These are phyloP conservation scores for Penicillium freii DNA, from an alignment of 2,329 filamentous ascomycete genomes.

Conservation along the genomic window DNA sequence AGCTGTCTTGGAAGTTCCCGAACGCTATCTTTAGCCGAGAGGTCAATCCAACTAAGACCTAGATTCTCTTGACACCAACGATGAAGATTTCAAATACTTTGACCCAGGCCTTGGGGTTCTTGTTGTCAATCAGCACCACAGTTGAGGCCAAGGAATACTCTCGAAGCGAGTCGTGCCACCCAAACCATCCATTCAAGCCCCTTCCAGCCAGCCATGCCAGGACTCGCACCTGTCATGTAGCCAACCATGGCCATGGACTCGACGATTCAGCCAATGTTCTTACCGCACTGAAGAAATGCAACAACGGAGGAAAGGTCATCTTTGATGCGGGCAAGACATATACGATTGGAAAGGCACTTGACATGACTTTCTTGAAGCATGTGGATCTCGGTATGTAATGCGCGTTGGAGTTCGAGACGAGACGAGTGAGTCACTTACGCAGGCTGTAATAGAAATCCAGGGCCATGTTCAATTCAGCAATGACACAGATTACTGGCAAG, in stretches of 20 bases:
- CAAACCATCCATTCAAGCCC: slow-evolving; percentile 31
- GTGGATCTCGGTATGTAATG: slow-evolving; percentile 57
- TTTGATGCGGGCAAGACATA: slow-evolving; percentile 58
- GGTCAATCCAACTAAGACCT: neutral
- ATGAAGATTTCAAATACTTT: slow-evolving; percentile 30
- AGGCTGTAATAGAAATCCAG: slow-evolving; percentile 49
- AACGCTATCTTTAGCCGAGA: neutral
- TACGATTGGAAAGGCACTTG: slow-evolving; percentile 62
- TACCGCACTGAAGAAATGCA: slow-evolving; percentile 58
- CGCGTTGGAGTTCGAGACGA: too few relatives aligned
- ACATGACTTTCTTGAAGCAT: slow-evolving; percentile 62
- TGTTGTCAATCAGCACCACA: slow-evolving; percentile 18
- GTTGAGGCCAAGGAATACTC: slow-evolving; percentile 20
- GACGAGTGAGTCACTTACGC: neutral
- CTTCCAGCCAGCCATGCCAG: slow-evolving; percentile 28
- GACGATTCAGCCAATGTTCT: slow-evolving; percentile 56
- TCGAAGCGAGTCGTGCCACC: slow-evolving; percentile 27
- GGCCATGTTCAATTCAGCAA: slow-evolving; percentile 63
- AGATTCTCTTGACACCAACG: neutral
- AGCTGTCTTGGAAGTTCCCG: neutral
- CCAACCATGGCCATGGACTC: slow-evolving; percentile 27
- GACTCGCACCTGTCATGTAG: slow-evolving; percentile 31
- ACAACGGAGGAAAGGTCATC: slow-evolving; percentile 62
- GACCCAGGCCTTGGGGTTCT: slow-evolving; percentile 23
- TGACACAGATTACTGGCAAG: slow-evolving; percentile 68